A percentile compares a stretch with the other conserved stretches of the same genome.
These are phyloP conservation scores for Dactylellina haptotyla DNA, from an alignment of 2,329 filamentous ascomycete genomes.

Conservation along the genomic window DNA sequence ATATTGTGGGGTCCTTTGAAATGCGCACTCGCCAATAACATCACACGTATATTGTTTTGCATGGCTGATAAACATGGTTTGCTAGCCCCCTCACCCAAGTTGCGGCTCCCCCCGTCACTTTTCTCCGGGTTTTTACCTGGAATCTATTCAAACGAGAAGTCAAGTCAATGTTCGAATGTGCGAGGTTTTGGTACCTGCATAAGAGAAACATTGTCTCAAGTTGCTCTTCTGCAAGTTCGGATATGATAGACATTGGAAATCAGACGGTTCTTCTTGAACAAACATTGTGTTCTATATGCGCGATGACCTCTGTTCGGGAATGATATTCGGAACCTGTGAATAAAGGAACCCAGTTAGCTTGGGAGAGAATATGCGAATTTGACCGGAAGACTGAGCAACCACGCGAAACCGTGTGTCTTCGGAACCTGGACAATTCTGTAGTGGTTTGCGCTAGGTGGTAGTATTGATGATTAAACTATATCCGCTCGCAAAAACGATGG, in stretches of 20 bases:
- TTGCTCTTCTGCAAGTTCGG: slow-evolving; percentile 33
- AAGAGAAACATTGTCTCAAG: slow-evolving; percentile 46
- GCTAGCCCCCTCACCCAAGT: not conserved
- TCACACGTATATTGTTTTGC: slow-evolving; percentile 28
- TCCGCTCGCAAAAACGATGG: slow-evolving; percentile 18
- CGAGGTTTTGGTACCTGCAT: slow-evolving; percentile 51
- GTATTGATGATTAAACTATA: not conserved
- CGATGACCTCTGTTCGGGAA: not conserved
- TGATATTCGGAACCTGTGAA: not conserved
- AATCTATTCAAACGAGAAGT: slow-evolving; percentile 18
- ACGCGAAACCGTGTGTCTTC: slow-evolving; percentile 18
- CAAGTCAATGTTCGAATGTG: slow-evolving; percentile 27
- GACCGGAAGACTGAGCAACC: slow-evolving; percentile 33
- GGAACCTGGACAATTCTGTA: slow-evolving; percentile 24
- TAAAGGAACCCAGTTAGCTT: not conserved
- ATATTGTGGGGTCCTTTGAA: slow-evolving; percentile 3
- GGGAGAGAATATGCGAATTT: not conserved
- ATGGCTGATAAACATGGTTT: slow-evolving; percentile 9
- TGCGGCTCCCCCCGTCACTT: slow-evolving; percentile 40
- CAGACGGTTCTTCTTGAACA: slow-evolving; percentile 4
- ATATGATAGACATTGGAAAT: slow-evolving; percentile 9
- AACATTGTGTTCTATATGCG: slow-evolving; percentile 1
- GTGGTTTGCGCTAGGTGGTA: slow-evolving; percentile 14
- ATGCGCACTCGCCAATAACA: slow-evolving; percentile 22
- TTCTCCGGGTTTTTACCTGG: slow-evolving; percentile 45